Evolutionary conservation across 345 rosid genomes (phyloP), one percentile per base, ranked within the genome.

Genomic region (Eucalyptus rudis): DNA sequence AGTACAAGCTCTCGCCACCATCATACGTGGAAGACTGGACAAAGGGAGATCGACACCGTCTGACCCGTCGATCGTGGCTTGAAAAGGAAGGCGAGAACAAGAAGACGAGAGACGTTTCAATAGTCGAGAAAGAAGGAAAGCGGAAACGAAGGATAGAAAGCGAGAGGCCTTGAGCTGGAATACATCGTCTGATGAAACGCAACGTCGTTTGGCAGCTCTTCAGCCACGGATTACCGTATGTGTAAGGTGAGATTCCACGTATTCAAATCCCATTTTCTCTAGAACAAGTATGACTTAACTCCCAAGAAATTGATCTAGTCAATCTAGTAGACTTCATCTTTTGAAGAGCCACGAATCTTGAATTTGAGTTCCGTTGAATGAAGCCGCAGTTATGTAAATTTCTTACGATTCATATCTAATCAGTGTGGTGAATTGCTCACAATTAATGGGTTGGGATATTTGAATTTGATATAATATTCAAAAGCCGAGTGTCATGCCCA

Each of bases 371-470:
- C 45, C 5, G 25, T 17, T 0, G 10, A 64, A 7, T 4, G 10
- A n/a, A 2, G 7, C 7, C 8, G 3, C 0, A 3, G 8, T 36
- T 14, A 36, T 36, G 0, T 36, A 36, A 71, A 36, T 71, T 71
- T 10, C 7, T 71, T 19, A 9, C 1, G 1, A 33, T 8, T 71
- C 45, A 20, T 33, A 19, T 36, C 1, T 2, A 12, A 71, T 71
- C 14, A 71, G 2, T 19, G 13, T 20, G 13, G 0, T 17, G 14
- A 0, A 71, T 71, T 20, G 2, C 27, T 36, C 7, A 9, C 19
- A 43, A 36, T 3, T 5, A 36, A 36, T 71, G 0, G 8, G 1
- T 19, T 3, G 25, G 6, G 13, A 19, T 36, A 29, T 31, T 31
- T 66, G 11, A 31, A 64, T n/a, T 27, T n/a, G 9, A 0, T 64